A percentile compares a stretch with the other conserved stretches of the same genome.
These are phyloP conservation scores for Yamadazyma dushanensis DNA, from an alignment of 1,139 yeast genomes.

Conservation along the genomic window DNA sequence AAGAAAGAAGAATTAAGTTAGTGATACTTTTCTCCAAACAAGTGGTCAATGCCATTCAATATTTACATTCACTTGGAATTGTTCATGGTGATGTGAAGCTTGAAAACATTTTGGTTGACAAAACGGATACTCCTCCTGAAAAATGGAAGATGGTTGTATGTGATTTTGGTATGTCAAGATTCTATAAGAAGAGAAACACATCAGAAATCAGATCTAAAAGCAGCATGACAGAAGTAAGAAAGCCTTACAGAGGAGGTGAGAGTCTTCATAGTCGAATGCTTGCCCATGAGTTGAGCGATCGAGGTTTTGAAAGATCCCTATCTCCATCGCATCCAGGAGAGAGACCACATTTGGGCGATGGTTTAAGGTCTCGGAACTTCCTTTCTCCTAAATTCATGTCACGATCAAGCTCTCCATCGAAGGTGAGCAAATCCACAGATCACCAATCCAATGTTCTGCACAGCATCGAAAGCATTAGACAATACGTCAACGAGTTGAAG, in stretches of 20 bases:
- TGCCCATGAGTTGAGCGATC: conserved; percentile 13
- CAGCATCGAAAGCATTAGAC: conserved; percentile 18
- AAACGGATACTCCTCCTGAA: conserved; percentile 20
- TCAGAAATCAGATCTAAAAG: conserved; percentile 47
- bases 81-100: conserved; percentile 90
- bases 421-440: conserved; percentile 1
- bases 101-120: conserved; percentile 74
- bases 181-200: conserved; percentile 22
- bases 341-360: conserved; percentile 5
- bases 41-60: conserved; percentile 60
- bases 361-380: conserved; percentile 2
- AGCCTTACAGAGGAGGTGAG: conserved; percentile 38
- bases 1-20: conserved; percentile 23
- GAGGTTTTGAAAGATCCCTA: conserved; percentile 3
- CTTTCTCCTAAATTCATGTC: conserved; percentile 25
- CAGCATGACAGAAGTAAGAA: conserved; percentile 34
- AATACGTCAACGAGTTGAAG: conserved; percentile 16
- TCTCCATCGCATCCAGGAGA: conserved; percentile 5
- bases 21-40: conserved; percentile 46
- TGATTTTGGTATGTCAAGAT: conserved; percentile 82
- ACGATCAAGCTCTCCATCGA: conserved; percentile 16
- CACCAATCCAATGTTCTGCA: conserved; percentile 9
- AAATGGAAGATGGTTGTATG: conserved; percentile 53
- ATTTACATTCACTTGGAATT: conserved; percentile 69
- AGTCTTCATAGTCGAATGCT: conserved; percentile 21